phyloP scores from a whole-genome alignment of 768 basidiomycete species.

The Termitomyces sp. region DNA sequence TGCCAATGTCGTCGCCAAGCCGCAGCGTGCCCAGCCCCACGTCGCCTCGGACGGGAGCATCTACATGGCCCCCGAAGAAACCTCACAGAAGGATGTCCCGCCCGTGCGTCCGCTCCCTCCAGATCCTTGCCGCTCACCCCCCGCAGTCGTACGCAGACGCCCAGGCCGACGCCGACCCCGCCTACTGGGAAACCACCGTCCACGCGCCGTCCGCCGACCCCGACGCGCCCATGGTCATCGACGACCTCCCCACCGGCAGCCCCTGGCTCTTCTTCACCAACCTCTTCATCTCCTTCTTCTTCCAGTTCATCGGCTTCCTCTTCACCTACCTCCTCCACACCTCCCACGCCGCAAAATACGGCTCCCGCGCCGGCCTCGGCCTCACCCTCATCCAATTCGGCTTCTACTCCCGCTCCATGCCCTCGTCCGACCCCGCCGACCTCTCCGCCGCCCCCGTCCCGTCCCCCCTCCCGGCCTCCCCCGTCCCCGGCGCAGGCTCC shows the following conservation, averaged over 20 bases:
- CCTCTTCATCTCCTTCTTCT: conserved; percentile 85
- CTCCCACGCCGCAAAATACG: conserved; percentile 90
- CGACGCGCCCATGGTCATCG: conserved; percentile 67
- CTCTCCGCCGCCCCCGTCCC: background rate
- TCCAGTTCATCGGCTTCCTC: conserved; percentile 93
- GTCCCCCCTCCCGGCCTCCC: background rate
- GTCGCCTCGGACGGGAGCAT: conserved; percentile 48
- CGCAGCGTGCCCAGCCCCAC: conserved; percentile 42
- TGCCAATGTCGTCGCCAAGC: conserved; percentile 91
- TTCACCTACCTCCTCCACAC: conserved; percentile 91
- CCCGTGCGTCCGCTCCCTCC: conserved; percentile 55
- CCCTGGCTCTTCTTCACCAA: conserved; percentile 70
- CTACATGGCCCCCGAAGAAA: conserved; percentile 71
- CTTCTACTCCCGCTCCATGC: conserved; percentile 50
- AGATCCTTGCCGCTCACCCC: background rate
- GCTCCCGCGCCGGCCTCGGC: conserved; percentile 33
- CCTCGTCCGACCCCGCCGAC: conserved; percentile 19
- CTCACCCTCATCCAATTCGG: conserved; percentile 78
- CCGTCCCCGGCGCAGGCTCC: background rate
- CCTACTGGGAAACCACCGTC: conserved; percentile 96
- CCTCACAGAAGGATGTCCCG: conserved; percentile 67
- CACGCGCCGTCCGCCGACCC: conserved; percentile 57
- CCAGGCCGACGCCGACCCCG: conserved; percentile 83
- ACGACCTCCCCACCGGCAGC: conserved; percentile 85
- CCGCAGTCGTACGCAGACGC: conserved; percentile 80